phyloP scores from a whole-genome alignment of 148 eudicot genomes.

The Suaeda aralocaspica region DNA sequence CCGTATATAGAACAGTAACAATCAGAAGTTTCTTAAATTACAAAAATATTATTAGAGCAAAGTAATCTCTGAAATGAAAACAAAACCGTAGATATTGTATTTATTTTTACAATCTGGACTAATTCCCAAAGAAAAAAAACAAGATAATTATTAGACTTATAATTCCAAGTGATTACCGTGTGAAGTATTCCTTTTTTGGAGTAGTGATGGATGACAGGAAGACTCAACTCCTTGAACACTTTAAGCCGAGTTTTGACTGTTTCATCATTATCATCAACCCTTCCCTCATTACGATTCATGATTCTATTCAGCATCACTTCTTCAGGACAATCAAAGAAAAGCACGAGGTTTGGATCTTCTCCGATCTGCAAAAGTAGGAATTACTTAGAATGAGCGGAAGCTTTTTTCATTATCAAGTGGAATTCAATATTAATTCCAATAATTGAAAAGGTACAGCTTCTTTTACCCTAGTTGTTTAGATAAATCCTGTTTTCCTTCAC shows the following conservation, averaged over 20 bases:
- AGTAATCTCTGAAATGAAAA: too few relatives aligned
- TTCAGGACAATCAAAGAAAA: conserved; percentile 91
- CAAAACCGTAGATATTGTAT: too few relatives aligned
- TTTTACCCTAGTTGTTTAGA: background rate
- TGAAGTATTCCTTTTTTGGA: conserved; percentile 69
- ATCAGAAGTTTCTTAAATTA: too few relatives aligned
- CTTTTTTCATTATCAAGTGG: background rate
- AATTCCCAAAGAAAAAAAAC: background rate
- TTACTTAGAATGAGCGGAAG: background rate
- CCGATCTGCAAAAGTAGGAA: conserved; percentile 51
- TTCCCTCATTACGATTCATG: conserved; percentile 77
- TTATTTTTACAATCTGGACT: background rate
- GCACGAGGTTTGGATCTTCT: conserved; percentile 75
- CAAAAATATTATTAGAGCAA: too few relatives aligned
- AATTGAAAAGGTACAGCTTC: background rate
- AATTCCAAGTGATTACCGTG: conserved; percentile 50
- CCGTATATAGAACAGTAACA: background rate
- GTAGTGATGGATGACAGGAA: conserved; percentile 82
- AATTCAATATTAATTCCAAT: background rate
- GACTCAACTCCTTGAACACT: conserved; percentile 61
- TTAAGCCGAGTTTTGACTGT: conserved; percentile 74
- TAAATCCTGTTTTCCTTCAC: too few relatives aligned
- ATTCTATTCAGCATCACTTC: conserved; percentile 89
- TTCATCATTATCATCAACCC: conserved; percentile 82
- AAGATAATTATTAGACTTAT: background rate